A percentile compares a stretch with the other conserved stretches of the same genome.
phyloP scores from a whole-genome alignment of 1,139 yeast species.

The Taiozyma sp. region DNA sequence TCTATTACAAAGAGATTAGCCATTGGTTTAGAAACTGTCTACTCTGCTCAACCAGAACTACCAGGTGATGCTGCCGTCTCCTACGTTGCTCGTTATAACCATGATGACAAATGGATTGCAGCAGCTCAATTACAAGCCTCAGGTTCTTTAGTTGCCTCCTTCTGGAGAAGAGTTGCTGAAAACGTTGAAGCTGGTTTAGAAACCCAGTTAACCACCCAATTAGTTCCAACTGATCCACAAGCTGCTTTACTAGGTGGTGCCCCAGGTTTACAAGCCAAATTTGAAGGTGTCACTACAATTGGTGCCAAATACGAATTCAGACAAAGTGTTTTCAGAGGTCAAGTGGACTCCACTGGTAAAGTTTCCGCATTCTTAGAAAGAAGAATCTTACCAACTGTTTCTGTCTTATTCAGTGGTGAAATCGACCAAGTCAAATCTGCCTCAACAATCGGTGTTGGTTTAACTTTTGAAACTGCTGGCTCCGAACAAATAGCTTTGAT shows the following conservation, averaged over 20 bases:
- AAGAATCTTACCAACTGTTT: conserved; percentile 88
- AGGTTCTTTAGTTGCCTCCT: conserved; percentile 84
- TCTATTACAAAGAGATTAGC: conserved; percentile 80
- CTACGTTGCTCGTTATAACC: conserved; percentile 86
- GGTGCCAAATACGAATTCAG: conserved; percentile 99
- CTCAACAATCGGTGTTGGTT: conserved; percentile 87
- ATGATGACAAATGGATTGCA: conserved; percentile 80
- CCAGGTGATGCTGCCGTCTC: conserved; percentile 94
- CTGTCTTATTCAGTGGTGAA: conserved; percentile 89
- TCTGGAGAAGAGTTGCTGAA: conserved; percentile 91
- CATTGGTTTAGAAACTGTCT: conserved; percentile 89
- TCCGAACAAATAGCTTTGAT: conserved; percentile 72
- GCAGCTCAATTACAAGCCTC: conserved; percentile 93
- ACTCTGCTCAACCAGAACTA: conserved; percentile 68
- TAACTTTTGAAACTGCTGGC: conserved; percentile 94
- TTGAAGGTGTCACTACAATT: conserved; percentile 88
- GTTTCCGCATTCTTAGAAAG: conserved; percentile 89
- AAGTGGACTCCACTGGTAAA: conserved; percentile 87
- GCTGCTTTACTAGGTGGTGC: conserved; percentile 83
- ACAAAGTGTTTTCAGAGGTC: conserved; percentile 94
- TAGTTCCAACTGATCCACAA: conserved; percentile 58
- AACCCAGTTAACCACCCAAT: conserved; percentile 76
- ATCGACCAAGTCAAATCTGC: conserved; percentile 86
- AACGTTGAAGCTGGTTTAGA: conserved; percentile 97
- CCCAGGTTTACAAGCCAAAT: conserved; percentile 72